Conservation (phyloP, 495 filamentous ascomycete species). For the Penicillium maclennaniae region DNA sequence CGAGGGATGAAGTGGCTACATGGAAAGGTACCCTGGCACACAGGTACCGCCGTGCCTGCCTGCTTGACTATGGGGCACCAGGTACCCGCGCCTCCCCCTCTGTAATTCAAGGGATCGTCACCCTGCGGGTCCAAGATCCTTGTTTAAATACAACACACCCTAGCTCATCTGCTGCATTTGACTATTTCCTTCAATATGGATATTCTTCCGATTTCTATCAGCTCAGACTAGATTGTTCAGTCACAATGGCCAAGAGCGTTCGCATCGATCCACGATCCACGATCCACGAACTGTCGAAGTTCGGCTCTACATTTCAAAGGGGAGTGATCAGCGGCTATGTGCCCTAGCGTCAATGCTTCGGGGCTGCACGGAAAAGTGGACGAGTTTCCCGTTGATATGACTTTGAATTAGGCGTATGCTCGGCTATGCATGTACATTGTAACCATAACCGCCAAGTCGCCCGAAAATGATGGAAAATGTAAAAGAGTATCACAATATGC, state of each 20-base stretch:
- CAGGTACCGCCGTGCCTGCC: slow-evolving; percentile 19
- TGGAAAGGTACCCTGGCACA: neutral
- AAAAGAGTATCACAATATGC: slow-evolving; percentile 4
- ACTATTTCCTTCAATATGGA: neutral
- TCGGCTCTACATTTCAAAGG: slow-evolving; percentile 10
- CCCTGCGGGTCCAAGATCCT: slow-evolving; percentile 19
- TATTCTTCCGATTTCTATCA: neutral
- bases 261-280: neutral
- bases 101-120: slow-evolving; percentile 26
- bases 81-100: slow-evolving; percentile 18
- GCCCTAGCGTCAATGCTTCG: slow-evolving; percentile 5
- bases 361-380: neutral
- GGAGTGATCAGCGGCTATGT: slow-evolving; percentile 16
- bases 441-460: neutral
- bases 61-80: slow-evolving; percentile 17
- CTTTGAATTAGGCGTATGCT: neutral
- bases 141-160: neutral
- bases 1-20: slow-evolving; percentile 26
- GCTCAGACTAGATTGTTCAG: neutral
- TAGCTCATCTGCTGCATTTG: neutral
- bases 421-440: slow-evolving; percentile 5
- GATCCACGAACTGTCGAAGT: neutral
- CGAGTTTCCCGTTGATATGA: neutral
- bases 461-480: neutral
- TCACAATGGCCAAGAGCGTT: neutral